A percentile compares a stretch with the other conserved stretches of the same genome.
Evolutionary conservation across 177 flowering plant genomes (phyloP).

Genomic region (Vitis hybrid): DNA sequence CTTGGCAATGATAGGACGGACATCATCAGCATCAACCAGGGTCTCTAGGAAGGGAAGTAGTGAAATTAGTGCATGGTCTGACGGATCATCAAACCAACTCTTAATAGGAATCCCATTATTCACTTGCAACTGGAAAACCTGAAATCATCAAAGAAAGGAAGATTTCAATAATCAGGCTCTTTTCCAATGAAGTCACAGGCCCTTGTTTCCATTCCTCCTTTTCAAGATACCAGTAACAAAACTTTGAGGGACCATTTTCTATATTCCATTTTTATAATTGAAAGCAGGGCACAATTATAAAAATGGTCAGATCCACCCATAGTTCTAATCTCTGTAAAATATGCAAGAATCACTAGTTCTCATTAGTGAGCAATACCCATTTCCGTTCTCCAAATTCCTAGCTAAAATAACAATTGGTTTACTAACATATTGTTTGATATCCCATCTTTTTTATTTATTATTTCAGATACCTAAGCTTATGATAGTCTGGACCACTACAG

Average conservation of each 20-base stretch:
- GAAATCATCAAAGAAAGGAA: slow-evolving; percentile 34
- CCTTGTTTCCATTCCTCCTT: neutral
- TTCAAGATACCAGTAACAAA: neutral
- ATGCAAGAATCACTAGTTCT: too few species aligned
- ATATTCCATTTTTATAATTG: too few species aligned
- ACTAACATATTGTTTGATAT: too few species aligned
- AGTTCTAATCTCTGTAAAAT: too few species aligned
- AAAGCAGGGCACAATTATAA: too few species aligned
- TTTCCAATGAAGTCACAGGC: neutral
- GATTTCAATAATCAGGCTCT: slow-evolving; percentile 2
- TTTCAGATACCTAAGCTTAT: neutral
- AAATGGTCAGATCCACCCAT: too few species aligned
- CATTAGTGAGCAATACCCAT: too few species aligned
- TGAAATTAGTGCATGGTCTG: slow-evolving; percentile 71
- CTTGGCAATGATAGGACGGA: slow-evolving; percentile 87
- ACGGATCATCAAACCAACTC: slow-evolving; percentile 96
- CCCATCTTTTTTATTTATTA: neutral
- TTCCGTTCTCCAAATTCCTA: too few species aligned
- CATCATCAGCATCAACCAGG: slow-evolving; percentile 84
- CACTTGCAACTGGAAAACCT: slow-evolving; percentile 94
- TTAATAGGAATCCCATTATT: slow-evolving; percentile 95
- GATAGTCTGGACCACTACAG: too few species aligned
- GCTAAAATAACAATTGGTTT: too few species aligned
- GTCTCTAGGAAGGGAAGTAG: slow-evolving; percentile 88
- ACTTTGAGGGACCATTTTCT: too few species aligned